phyloP scores from a whole-genome alignment of 2,329 filamentous ascomycete genomes.

The Capronia epimyces region DNA sequence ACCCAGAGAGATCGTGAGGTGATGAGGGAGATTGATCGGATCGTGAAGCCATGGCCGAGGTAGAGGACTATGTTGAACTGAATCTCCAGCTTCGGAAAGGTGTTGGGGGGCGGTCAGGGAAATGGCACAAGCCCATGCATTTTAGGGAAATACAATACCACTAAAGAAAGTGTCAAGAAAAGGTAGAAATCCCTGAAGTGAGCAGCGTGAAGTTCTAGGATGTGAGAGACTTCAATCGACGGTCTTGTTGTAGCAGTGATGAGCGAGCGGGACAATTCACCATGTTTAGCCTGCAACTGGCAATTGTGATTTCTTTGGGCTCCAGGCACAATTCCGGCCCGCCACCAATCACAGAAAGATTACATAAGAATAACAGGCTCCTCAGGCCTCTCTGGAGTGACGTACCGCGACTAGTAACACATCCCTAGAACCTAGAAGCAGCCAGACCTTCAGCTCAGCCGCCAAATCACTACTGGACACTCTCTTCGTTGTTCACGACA shows the following conservation, averaged over 20 bases:
- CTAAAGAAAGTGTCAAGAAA: not conserved
- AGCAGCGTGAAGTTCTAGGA: not conserved
- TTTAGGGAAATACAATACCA: constrained; percentile 9
- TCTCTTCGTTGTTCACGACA: too few species aligned
- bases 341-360: not conserved
- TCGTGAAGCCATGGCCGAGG: constrained; percentile 20
- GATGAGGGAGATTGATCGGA: constrained; percentile 26
- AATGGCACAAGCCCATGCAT: constrained; percentile 5
- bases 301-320: not conserved
- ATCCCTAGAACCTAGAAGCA: too few species aligned
- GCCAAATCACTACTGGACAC: too few species aligned
- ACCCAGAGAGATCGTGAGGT: constrained; percentile 28
- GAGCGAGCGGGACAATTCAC: not conserved
- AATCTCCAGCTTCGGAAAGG: not conserved
- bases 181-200: not conserved
- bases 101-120: constrained; percentile 9
- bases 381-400: not conserved
- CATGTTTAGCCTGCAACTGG: not conserved
- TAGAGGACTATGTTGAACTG: constrained; percentile 1
- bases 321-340: not conserved
- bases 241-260: not conserved
- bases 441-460: too few species aligned
- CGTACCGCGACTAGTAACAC: not conserved
- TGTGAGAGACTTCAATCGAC: not conserved
- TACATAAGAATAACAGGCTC: not conserved